Percentiles rank a stretch among this genome's conserved stretches.
phyloP scores from a whole-genome alignment of 176 grass and related monocot species.

The Carex parvula region DNA sequence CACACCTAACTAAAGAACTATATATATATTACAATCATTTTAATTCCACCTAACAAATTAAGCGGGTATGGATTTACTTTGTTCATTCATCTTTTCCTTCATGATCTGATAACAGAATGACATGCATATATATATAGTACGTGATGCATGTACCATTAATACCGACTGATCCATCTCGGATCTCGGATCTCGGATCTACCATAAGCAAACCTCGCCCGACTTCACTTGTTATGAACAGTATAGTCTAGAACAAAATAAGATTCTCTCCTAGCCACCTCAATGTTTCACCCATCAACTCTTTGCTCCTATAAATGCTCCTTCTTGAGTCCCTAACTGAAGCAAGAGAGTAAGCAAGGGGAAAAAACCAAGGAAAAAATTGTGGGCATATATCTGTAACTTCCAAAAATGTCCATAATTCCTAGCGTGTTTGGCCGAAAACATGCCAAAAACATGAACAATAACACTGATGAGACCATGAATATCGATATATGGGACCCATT shows the following conservation, averaged over 20 bases:
- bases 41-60: not conserved
- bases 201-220: not conserved
- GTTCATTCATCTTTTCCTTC: not conserved
- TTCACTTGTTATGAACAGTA: not conserved
- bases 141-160: not conserved
- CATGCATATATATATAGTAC: too few relatives aligned
- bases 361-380: not conserved
- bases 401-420: not conserved
- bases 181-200: not conserved
- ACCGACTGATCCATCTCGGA: not conserved
- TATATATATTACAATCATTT: not conserved
- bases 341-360: not conserved
- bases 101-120: not conserved
- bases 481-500: slow-evolving; percentile 9
- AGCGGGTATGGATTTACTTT: not conserved
- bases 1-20: not conserved
- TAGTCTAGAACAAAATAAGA: not conserved
- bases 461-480: not conserved
- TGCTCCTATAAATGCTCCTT: not conserved
- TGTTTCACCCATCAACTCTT: not conserved
- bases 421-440: not conserved
- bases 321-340: not conserved
- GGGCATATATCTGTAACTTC: too few relatives aligned
- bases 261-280: not conserved
- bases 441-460: not conserved